These are phyloP conservation scores for Kodamaea sp. DNA, from an alignment of 1,139 yeast species.

Conservation along the genomic window DNA sequence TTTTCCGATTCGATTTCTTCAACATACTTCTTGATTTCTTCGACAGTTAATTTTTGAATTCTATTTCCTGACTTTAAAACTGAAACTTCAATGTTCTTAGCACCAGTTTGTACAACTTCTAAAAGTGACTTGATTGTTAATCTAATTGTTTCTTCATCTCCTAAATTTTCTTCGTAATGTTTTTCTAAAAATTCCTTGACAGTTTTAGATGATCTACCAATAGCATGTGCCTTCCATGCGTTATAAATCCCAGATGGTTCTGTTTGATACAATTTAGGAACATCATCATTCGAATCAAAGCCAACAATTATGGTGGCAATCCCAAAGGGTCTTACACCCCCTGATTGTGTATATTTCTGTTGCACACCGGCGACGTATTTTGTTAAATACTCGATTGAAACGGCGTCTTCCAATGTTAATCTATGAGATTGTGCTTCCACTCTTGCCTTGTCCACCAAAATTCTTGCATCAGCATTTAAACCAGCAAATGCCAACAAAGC, in stretches of 20 bases:
- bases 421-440: constrained; percentile 97
- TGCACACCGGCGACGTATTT: constrained; percentile 95
- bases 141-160: constrained; percentile 71
- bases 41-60: constrained; percentile 57
- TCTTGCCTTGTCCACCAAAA: constrained; percentile 90
- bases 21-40: constrained; percentile 73
- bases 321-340: constrained; percentile 96
- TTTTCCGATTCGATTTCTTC: constrained; percentile 87
- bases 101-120: constrained; percentile 98
- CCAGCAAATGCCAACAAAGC: constrained; percentile 95
- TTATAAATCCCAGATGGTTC: constrained; percentile 97
- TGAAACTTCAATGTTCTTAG: constrained; percentile 90
- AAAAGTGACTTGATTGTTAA: constrained; percentile 82
- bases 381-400: constrained; percentile 86
- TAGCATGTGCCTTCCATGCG: constrained; percentile 99
- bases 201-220: constrained; percentile 93
- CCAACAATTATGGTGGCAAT: constrained; percentile 95
- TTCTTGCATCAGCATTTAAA: constrained; percentile 94
- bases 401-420: constrained; percentile 91
- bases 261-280: constrained; percentile 86
- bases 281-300: constrained; percentile 78
- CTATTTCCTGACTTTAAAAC: constrained; percentile 69
- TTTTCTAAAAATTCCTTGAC: constrained; percentile 94
- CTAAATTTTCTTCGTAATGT: constrained; percentile 71
- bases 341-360: constrained; percentile 96